Base-by-base conservation (phyloP, 805 yeast species). In the Alloascoidea africana region DNA sequence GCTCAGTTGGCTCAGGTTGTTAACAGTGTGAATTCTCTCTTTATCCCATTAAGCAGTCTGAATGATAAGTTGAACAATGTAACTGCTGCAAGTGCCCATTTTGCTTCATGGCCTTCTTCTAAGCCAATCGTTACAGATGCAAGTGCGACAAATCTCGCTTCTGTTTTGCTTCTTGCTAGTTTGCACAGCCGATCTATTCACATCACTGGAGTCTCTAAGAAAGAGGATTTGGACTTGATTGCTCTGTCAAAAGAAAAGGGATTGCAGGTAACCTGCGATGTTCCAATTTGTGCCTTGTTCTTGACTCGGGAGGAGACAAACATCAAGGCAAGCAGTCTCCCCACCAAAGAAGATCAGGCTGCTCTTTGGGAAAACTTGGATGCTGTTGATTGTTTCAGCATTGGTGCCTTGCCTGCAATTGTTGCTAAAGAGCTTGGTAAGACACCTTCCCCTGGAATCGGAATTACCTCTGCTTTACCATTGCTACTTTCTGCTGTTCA, bases 41-140 rank as follows among this genome's bases (percentile, higher is more conserved):
- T 73, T 62, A 67, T 89, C 54, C 87, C 94, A 36, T 79, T 82
- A 62, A 76, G 75, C 54, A 81, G 75, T 44, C 70, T 79, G 51
- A 66, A 73, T 38, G 68, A 69, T 50, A 50, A 52, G 40, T 48
- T 60, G 33, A 66, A 72, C 49, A 78, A 77, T 51, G 82, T 87
- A 34, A 68, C 87, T n/a, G 68, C 80, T 23, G 78, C 85, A 34
- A 73, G 94, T 17, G 67, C 79, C 18, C 93, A 83, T 49, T 75
- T 86, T 50, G 74, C 77, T 44, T 62, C 73, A 27, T 87, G 96
- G 96, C 94, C 95, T 38, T 65, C 68, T 37, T 59, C 59, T 50
- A 86, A 85, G 63, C 89, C 91, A 42, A 79, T 89, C 42, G 69
- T 87, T 45, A 85, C 96, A 33, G 96, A 89, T 59, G 96, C 97